Base-by-base conservation (phyloP, 108 stramenopile genomes). In the Cyclotella kingstonii region DNA sequence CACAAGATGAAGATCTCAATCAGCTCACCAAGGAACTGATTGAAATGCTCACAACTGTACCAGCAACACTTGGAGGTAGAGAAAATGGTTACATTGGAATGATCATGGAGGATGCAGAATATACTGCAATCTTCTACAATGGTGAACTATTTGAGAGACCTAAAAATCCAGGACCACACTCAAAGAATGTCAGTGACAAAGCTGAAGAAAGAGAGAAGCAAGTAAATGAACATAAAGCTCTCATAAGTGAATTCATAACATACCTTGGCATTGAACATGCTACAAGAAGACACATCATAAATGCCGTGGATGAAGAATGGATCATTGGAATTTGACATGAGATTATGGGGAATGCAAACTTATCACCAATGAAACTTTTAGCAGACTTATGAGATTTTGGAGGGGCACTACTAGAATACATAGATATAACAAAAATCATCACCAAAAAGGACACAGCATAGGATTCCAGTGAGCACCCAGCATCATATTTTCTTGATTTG, bases 31-130 rank as follows among this genome's bases (percentile, higher is more conserved):
- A 18, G 28, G 42, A 60, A 60, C 43, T 44, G 22, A 44, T 18
- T n/a, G 43, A 25, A 28, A 28, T 28, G 26, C 42, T 43, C 18
- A 28, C 26, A n/a, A 44, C 42, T 19, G 27, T 60, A 18, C 30
- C 41, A 46, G 46, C 59, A 26, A 41, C 2, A 15, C 27, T 30
- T 22, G 43, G 43, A 11, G 59, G 43, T 21, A 44, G 59, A 19
- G 42, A 60, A 8, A 23, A 44, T 17, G 44, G 59, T 27, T 26
- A 60, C 14, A 30, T 60, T 15, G 44, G 59, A 42, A 60, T 60
- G 41, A 19, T 60, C 4, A 28, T 60, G 15, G 42, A 27, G n/a
- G 43, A 60, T 10, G 42, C 26, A 15, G 42, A 44, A 28, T 60
- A 60, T 28, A 9, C 44, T 19, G 8, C 54, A 17, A 26, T 51